Base-by-base conservation (phyloP, 495 filamentous ascomycete genomes). In the Aspergillus incahuasiensis region DNA sequence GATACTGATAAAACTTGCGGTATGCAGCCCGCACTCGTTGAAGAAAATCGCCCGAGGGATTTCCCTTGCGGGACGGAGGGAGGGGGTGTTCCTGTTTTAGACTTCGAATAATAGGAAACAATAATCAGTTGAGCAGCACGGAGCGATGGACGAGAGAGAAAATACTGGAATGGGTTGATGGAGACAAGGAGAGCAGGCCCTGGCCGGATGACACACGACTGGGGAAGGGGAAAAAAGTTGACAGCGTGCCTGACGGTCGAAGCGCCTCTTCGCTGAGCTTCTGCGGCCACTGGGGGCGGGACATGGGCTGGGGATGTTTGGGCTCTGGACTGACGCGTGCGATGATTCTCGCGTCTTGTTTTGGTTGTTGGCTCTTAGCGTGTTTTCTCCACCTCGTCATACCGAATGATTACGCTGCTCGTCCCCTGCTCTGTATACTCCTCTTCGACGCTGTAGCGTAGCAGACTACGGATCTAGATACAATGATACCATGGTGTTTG, bases 21-120 rank as follows among this genome's bases (percentile, higher is more conserved):
- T 65, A 65, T 65, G 62, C 62, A 65, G 58, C 56, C 6, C 54
- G 44, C 52, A 34, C 41, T 65, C 56, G 55, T 47, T 62, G 56
- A 56, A 49, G 30, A 49, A 55, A 60, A 57, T 62, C 25, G 46
- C 21, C 62, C 58, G 56, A 61, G 50, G 57, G 54, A 59, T 61
- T 62, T 59, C 62, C 59, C 56, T 65, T 65, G 48, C 54, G 53
- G 59, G 62, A 54, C 19, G 9, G 24, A 42, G 48, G 62, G 22
- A 40, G 25, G 38, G 20, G 21, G 18, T 32, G 38, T 35, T 41
- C 25, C 42, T 53, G 54, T 50, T 50, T 56, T 50, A 50, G 47
- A 49, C 46, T 56, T 56, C 40, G 25, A 38, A 28, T 34, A 38
- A 28, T 34, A 25, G 22, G 48, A 24, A 34, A 20, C 28, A 41